Percentiles rank a stretch among this genome's conserved stretches.
Evolutionary conservation across 2,329 filamentous ascomycete species (phyloP).

Genomic region (Dendryphion nanum): DNA sequence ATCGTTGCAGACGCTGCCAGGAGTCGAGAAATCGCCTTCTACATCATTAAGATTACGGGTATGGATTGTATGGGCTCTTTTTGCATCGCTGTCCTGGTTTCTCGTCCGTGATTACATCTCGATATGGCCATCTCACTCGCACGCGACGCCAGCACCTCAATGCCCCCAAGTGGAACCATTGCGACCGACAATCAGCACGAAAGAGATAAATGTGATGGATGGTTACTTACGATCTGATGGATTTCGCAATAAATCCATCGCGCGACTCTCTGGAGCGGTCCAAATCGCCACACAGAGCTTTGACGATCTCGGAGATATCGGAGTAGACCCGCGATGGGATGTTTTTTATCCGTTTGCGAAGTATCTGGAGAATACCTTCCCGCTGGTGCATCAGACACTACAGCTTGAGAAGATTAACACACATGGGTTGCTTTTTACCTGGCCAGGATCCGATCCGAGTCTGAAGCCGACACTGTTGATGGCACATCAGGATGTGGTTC

Average conservation of each 20-base stretch:
- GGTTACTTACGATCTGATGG: conserved; percentile 24
- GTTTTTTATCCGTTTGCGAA: conserved; percentile 55
- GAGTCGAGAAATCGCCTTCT: too few relatives aligned
- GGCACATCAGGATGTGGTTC: conserved; percentile 66
- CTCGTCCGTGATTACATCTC: too few relatives aligned
- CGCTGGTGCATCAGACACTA: conserved; percentile 43
- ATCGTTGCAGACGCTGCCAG: too few relatives aligned
- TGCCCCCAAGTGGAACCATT: conserved; percentile 31
- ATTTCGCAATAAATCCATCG: conserved; percentile 32
- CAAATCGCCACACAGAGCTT: conserved; percentile 56
- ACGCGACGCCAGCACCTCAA: conserved; percentile 39
- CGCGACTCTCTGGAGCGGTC: conserved; percentile 47
- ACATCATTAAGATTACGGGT: too few relatives aligned
- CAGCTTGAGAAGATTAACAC: conserved; percentile 57
- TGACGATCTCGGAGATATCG: conserved; percentile 55
- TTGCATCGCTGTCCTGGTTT: too few relatives aligned
- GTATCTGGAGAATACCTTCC: conserved; percentile 30
- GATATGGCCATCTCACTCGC: too few relatives aligned
- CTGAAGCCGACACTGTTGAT: conserved; percentile 59
- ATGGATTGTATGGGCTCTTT: too few relatives aligned
- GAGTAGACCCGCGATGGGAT: conserved; percentile 59
- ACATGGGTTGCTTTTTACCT: conserved; percentile 59
- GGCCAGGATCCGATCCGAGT: conserved; percentile 50
- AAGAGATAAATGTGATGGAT: conserved; percentile 28
- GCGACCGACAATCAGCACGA: conserved; percentile 18